Evolutionary conservation across 164 flowering plant genomes (phyloP), one percentile per base, ranked within the genome.

Genomic region (Tinospora cordifolia): DNA sequence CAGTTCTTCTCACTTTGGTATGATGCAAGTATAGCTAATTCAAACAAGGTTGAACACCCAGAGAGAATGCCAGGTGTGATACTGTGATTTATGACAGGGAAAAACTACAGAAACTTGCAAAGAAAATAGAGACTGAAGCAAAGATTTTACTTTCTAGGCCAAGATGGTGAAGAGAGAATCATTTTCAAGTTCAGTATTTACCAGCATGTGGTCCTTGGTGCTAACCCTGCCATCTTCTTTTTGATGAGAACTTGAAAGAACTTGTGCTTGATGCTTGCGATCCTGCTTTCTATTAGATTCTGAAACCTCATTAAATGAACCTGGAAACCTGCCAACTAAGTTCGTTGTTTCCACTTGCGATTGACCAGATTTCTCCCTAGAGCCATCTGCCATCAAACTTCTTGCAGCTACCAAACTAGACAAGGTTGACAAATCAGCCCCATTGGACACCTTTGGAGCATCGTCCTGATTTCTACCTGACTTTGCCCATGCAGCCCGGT

Each of bases 401-500:
- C 96, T 84, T 12, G 87, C 88, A 51, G 91, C 89, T 30, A 84
- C 91, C 72, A 90, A 71, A 71, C 87, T 75, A 34, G 96, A 79
- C 79, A 84, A 77, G 65, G 86, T 62, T 2, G 90, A 82, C 59
- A 87, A 71, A 74, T 88, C 94, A 21, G 86, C 85, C 41, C 86
- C 92, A 24, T 74, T 72, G 27, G 88, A 84, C 75, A 79, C 64
- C 79, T 88, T 93, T 51, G 90, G 82, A 77, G 87, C 82, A 77
- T 88, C 96, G 71, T 88, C 92, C 19, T 71, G 75, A 71, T 78
- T 84, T 78, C 80, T 88, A 27, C 78, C 83, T 69, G 83, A 74
- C 80, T 88, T 94, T 44, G 90, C 80, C 96, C 95, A 87, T 21
- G 93, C 87, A 65, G 90, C 82, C 14, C 87, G 88, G 58, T 88